These are phyloP conservation scores for Hydnomerulius pinastri DNA, from an alignment of 768 basidiomycete genomes.

Conservation along the genomic window DNA sequence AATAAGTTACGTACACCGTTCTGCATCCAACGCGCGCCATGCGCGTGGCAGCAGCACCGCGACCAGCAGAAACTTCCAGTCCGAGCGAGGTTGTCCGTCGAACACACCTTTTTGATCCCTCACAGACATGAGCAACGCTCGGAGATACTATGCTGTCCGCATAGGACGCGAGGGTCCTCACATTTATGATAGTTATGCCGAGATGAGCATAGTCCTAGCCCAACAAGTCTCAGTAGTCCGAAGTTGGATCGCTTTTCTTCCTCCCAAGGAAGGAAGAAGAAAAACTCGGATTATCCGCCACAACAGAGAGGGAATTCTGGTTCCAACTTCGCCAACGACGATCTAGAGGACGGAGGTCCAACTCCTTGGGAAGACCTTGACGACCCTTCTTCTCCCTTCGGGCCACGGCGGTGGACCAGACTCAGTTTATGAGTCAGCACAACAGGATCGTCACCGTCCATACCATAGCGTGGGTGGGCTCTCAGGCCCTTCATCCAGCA, in stretches of 20 bases:
- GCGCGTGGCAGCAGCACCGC: too few relatives aligned
- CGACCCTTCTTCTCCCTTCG: conserved; percentile 15
- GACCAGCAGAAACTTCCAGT: not conserved
- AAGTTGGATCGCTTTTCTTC: conserved; percentile 33
- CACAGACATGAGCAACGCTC: conserved; percentile 21
- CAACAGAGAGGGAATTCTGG: conserved; percentile 47
- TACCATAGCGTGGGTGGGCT: conserved; percentile 19
- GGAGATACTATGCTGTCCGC: conserved; percentile 59
- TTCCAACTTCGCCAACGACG: conserved; percentile 52
- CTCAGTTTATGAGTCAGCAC: conserved; percentile 41
- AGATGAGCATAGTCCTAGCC: conserved; percentile 46
- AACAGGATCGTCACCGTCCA: conserved; percentile 23
- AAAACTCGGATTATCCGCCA: conserved; percentile 58
- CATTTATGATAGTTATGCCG: conserved; percentile 61
- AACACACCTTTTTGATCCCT: not conserved
- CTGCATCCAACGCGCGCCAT: too few relatives aligned
- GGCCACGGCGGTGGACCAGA: conserved; percentile 47
- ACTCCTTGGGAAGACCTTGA: conserved; percentile 33
- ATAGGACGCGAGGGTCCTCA: conserved; percentile 57
- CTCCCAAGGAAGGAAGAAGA: conserved; percentile 46
- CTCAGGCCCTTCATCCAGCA: conserved; percentile 5
- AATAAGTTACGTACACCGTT: too few relatives aligned
- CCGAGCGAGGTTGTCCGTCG: conserved; percentile 3
- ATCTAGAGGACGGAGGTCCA: conserved; percentile 12
- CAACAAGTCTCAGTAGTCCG: conserved; percentile 42